Evolutionary conservation across 2,329 filamentous ascomycete genomes (phyloP).

Genomic region (Ascomycota sp.): DNA sequence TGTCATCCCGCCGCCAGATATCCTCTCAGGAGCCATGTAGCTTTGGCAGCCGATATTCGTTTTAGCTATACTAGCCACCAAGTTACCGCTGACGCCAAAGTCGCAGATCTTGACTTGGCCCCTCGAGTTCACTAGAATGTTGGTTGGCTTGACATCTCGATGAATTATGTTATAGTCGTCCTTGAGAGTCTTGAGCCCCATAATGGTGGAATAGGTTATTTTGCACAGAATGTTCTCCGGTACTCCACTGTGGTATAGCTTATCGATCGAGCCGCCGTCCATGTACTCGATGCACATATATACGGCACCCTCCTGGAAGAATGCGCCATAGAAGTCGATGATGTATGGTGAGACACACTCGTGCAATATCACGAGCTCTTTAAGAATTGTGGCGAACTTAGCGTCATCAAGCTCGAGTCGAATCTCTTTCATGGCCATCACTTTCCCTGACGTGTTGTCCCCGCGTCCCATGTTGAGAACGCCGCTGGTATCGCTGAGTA

Average conservation of each 20-base stretch:
- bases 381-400: constrained; percentile 92
- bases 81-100: constrained; percentile 89
- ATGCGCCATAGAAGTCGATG: constrained; percentile 96
- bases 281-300: constrained; percentile 99
- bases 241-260: constrained; percentile 77
- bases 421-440: constrained; percentile 99
- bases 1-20: constrained; percentile 67
- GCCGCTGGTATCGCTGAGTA: constrained; percentile 9
- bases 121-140: constrained; percentile 75
- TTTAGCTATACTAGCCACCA: constrained; percentile 93
- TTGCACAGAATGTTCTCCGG: constrained; percentile 77
- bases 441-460: constrained; percentile 42
- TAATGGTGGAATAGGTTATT: constrained; percentile 73
- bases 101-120: constrained; percentile 97
- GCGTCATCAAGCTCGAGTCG: constrained; percentile 86
- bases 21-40: constrained; percentile 96
- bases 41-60: constrained; percentile 98
- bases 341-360: constrained; percentile 91
- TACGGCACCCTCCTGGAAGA: constrained; percentile 95
- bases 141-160: constrained; percentile 96
- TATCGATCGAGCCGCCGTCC: constrained; percentile 96
- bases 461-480: constrained; percentile 10
- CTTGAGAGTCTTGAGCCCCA: constrained; percentile 82
- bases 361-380: constrained; percentile 91
- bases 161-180: constrained; percentile 99